These are phyloP conservation scores for Coemansia reversa DNA, from an alignment of 192 early-diverging fungal genomes.

Conservation along the genomic window DNA sequence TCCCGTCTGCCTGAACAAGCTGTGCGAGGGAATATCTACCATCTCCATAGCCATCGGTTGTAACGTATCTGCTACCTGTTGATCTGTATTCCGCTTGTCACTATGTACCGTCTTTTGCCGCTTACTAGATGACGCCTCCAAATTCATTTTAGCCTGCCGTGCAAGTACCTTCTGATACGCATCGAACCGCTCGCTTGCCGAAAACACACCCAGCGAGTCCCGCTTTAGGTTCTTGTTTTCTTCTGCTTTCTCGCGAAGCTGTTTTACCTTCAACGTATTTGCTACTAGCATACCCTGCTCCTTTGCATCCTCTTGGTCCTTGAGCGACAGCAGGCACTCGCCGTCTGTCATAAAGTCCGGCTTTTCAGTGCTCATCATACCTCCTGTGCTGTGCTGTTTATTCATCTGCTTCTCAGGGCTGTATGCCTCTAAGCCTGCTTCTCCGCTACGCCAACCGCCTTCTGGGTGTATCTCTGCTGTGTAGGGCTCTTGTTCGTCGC, in stretches of 20 bases:
- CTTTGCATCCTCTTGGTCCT: constrained; percentile 50
- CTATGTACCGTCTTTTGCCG: constrained; percentile 7
- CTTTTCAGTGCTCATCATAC: no score
- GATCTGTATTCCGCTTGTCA: background rate
- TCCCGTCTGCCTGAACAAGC: background rate
- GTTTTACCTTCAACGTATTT: background rate
- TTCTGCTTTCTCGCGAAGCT: background rate
- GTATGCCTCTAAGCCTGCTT: background rate
- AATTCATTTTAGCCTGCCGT: constrained; percentile 9
- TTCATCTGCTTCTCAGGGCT: background rate
- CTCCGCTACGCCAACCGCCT: constrained; percentile 16
- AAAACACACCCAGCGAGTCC: constrained; percentile 14
- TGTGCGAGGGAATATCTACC: constrained; percentile 1
- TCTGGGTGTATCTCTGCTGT: constrained; percentile 19
- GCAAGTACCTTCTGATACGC: constrained; percentile 32
- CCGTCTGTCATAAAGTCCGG: no score
- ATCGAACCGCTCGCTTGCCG: constrained; percentile 21
- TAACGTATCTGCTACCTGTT: background rate
- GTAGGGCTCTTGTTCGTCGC: background rate
- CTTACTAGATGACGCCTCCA: constrained; percentile 8
- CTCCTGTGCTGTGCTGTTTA: background rate
- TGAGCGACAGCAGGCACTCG: background rate
- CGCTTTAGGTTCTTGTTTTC: background rate
- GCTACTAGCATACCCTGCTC: constrained; percentile 35
- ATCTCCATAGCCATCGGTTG: background rate